Conservation (phyloP, 2,329 filamentous ascomycete species). For the Epichloe elymi region DNA sequence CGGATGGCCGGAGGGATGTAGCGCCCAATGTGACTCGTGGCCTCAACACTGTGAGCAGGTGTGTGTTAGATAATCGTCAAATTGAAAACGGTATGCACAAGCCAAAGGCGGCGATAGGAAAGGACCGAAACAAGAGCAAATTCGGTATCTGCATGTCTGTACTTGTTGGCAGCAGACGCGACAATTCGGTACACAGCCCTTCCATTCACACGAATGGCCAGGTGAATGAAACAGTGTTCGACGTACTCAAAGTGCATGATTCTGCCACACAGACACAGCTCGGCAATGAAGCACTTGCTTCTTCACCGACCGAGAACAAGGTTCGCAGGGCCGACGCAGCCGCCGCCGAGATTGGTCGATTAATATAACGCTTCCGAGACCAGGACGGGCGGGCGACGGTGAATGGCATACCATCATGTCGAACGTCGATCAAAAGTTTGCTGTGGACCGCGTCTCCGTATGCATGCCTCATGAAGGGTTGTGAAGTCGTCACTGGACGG, state of each 20-base stretch:
- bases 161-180: background rate
- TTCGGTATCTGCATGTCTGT: background rate
- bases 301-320: background rate
- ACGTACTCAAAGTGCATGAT: background rate
- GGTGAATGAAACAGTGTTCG: background rate
- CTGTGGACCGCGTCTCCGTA: background rate
- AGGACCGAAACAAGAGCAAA: background rate
- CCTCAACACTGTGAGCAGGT: background rate
- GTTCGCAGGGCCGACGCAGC: background rate
- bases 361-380: too few relatives aligned
- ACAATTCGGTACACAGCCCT: background rate
- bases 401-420: background rate
- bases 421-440: background rate
- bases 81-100: background rate
- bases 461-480: background rate
- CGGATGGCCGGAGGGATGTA: background rate
- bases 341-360: background rate
- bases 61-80: background rate
- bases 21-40: background rate
- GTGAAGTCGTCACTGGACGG: slow-evolving; percentile 4
- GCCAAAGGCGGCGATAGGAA: background rate
- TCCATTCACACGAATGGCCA: background rate
- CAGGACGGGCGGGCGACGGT: background rate
- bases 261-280: too few relatives aligned
- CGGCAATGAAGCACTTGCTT: background rate